phyloP scores from a whole-genome alignment of 805 yeast genomes.

The Ogataea methanolica region DNA sequence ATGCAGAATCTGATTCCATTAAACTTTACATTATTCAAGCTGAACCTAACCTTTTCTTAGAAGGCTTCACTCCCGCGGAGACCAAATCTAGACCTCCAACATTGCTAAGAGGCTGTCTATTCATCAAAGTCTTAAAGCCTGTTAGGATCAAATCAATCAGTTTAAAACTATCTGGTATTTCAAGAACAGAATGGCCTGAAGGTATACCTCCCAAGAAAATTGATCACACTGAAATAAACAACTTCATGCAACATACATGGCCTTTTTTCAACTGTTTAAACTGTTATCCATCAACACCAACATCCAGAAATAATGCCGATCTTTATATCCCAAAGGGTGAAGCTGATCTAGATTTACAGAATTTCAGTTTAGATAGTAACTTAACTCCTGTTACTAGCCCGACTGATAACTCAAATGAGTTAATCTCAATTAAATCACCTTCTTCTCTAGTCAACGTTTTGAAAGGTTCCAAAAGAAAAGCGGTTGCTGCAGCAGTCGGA shows the following conservation, averaged over 20 bases:
- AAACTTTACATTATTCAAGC: conserved; percentile 71
- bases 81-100: conserved; percentile 67
- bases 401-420: conserved; percentile 9
- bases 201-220: conserved; percentile 90
- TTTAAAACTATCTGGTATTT: conserved; percentile 59
- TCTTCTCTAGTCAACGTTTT: conserved; percentile 25
- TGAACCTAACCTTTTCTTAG: conserved; percentile 74
- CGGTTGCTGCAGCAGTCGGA: conserved; percentile 14
- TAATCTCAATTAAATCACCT: conserved; percentile 24
- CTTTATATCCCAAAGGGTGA: conserved; percentile 31
- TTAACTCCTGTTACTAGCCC: conserved; percentile 28
- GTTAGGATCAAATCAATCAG: conserved; percentile 61
- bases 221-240: conserved; percentile 60
- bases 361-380: conserved; percentile 32
- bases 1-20: conserved; percentile 58
- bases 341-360: conserved; percentile 29
- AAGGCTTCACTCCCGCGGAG: conserved; percentile 72
- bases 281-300: conserved; percentile 22
- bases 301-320: conserved; percentile 44
- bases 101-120: conserved; percentile 73
- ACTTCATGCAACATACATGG: conserved; percentile 80
- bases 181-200: conserved; percentile 94
- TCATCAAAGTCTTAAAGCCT: conserved; percentile 65
- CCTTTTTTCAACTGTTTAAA: conserved; percentile 61
- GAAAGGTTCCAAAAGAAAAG: conserved; percentile 19